These are phyloP conservation scores for Fusarium penzigii DNA, from an alignment of 2,329 filamentous ascomycete species.

Conservation along the genomic window DNA sequence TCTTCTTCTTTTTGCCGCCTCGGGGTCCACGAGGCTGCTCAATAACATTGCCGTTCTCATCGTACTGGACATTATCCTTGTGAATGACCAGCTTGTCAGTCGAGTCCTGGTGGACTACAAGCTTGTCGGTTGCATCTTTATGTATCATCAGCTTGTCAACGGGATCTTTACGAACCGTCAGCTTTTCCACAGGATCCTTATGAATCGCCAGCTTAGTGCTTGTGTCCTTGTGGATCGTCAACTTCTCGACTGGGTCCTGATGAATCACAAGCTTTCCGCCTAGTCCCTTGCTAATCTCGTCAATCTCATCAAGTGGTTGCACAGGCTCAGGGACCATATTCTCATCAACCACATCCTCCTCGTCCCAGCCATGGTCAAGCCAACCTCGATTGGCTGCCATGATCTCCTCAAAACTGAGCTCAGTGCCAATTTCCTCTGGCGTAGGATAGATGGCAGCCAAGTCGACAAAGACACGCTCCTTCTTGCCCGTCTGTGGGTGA, in stretches of 20 bases:
- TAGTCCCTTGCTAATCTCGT: conserved; percentile 31
- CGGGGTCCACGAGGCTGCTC: conserved; percentile 46
- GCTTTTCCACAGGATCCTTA: conserved; percentile 17
- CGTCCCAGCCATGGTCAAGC: conserved; percentile 57
- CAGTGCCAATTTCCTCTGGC: conserved; percentile 67
- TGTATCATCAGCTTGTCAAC: conserved; percentile 9
- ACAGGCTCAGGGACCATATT: conserved; percentile 33
- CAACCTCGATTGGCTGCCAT: conserved; percentile 76
- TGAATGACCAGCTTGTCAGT: conserved; percentile 27
- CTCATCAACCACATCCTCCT: conserved; percentile 42
- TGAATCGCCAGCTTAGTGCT: conserved; percentile 10
- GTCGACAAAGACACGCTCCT: conserved; percentile 85
- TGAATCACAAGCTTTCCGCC: conserved; percentile 29
- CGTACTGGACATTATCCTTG: conserved; percentile 42
- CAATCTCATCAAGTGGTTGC: conserved; percentile 32
- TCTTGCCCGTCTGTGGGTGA: conserved; percentile 80
- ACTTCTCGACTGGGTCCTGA: conserved; percentile 27
- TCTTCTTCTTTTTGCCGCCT: conserved; percentile 69
- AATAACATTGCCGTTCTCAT: conserved; percentile 60
- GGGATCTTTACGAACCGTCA: conserved; percentile 5
- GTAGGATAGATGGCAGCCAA: conserved; percentile 84
- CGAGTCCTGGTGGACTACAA: conserved; percentile 20
- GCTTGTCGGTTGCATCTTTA: conserved; percentile 10
- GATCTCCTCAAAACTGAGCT: conserved; percentile 90
- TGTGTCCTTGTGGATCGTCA: conserved; percentile 11